Evolutionary conservation across 306 rosid genomes (phyloP).

Genomic region (Glycine latifolia): DNA sequence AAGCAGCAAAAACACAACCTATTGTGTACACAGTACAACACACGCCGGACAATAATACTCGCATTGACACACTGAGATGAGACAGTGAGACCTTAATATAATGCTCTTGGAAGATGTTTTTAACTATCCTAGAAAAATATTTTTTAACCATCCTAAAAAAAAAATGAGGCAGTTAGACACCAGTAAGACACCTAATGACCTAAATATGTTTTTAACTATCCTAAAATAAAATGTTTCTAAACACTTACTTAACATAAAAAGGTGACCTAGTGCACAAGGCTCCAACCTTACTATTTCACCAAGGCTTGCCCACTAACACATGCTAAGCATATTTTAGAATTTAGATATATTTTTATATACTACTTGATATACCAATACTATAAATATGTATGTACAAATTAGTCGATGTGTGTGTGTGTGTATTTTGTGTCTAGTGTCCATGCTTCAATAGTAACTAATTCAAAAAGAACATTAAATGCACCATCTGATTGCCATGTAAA

Average conservation of each 20-base stretch:
- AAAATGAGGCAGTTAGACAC: not conserved
- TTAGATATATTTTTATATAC: constrained; percentile 6
- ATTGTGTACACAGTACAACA: constrained; percentile 2
- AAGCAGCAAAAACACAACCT: constrained; percentile 7
- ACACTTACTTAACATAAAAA: not conserved
- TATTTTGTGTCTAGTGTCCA: constrained; percentile 16
- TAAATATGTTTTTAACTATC: constrained; percentile 21
- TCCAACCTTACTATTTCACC: not conserved
- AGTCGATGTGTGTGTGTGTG: not conserved
- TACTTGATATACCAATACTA: not conserved
- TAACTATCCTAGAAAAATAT: not conserved
- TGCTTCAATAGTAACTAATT: constrained; percentile 18
- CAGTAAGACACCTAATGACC: not conserved
- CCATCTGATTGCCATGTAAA: constrained; percentile 22
- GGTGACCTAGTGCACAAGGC: not conserved
- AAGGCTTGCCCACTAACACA: constrained; percentile 5
- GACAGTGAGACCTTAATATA: not conserved
- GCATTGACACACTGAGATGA: not conserved
- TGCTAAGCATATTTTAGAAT: constrained; percentile 9
- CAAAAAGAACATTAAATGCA: constrained; percentile 33
- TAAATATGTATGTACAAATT: not conserved
- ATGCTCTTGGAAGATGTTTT: constrained; percentile 15
- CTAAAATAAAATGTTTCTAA: not conserved
- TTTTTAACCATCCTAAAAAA: not conserved
- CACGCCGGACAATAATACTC: not conserved